phyloP scores from a whole-genome alignment of 2,329 filamentous ascomycete species.

The Pseudovirgaria hyperparasitica region DNA sequence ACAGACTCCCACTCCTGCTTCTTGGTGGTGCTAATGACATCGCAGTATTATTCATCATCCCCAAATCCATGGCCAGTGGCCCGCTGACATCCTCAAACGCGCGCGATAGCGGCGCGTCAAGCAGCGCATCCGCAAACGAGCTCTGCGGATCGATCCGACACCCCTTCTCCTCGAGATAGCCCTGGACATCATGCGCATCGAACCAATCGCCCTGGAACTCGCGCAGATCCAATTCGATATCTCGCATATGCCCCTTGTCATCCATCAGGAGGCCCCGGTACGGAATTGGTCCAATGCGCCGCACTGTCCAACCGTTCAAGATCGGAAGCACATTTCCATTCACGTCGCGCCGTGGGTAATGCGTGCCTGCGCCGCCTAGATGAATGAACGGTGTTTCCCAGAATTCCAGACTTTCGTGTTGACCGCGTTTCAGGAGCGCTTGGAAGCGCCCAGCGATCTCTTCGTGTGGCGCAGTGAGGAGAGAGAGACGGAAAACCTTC shows the following conservation, averaged over 20 bases:
- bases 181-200: constrained; percentile 63
- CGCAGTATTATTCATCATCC: too few relatives aligned
- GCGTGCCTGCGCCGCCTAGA: constrained; percentile 56
- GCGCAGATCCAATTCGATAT: constrained; percentile 40
- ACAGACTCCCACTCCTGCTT: too few relatives aligned
- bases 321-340: constrained; percentile 22
- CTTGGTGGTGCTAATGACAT: too few relatives aligned
- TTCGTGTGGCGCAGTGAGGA: constrained; percentile 39
- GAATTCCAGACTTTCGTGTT: constrained; percentile 41
- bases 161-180: constrained; percentile 53
- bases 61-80: too few relatives aligned
- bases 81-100: too few relatives aligned
- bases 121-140: constrained; percentile 45
- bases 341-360: constrained; percentile 36
- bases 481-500: constrained; percentile 57
- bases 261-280: constrained; percentile 15
- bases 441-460: constrained; percentile 28
- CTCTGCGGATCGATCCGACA: constrained; percentile 48
- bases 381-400: constrained; percentile 51
- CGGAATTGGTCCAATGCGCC: constrained; percentile 18
- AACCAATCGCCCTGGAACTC: constrained; percentile 66
- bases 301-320: constrained; percentile 18
- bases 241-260: constrained; percentile 27
- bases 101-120: too few relatives aligned
- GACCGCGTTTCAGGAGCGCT: constrained; percentile 23